Conservation (phyloP, 768 basidiomycete genomes). For the Candolleomyces eurysporus region DNA sequence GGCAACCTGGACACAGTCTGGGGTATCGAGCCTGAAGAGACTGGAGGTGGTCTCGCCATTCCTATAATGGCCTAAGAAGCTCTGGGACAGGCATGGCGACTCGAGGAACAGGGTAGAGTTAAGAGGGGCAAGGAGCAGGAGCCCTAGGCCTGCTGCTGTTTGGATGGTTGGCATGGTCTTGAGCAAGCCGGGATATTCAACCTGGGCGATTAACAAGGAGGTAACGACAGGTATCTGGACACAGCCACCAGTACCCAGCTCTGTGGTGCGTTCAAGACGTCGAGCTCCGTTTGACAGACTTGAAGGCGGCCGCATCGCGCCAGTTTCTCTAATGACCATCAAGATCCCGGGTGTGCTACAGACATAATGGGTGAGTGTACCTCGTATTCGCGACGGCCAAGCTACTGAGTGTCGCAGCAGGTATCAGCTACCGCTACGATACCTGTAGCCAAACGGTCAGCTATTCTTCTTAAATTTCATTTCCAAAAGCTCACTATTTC, state of each 20-base stretch:
- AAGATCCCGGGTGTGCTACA: neutral
- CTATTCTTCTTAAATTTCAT: no score
- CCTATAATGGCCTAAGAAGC: conserved; percentile 57
- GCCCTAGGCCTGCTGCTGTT: conserved; percentile 2
- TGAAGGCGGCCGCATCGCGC: neutral
- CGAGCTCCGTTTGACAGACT: neutral
- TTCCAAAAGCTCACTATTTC: no score
- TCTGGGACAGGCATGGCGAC: conserved; percentile 44
- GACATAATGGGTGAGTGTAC: conserved; percentile 3
- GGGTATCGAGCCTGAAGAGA: conserved; percentile 38
- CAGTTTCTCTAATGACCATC: neutral
- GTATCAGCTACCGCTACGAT: conserved; percentile 56
- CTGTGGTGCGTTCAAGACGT: neutral
- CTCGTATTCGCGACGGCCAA: neutral
- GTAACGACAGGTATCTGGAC: neutral
- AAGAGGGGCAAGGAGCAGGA: conserved; percentile 48
- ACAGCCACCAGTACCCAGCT: neutral
- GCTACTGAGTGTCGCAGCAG: conserved; percentile 28
- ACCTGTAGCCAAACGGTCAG: conserved; percentile 53
- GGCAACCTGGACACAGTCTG: conserved; percentile 38
- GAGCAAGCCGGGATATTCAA: neutral
- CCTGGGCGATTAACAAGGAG: neutral
- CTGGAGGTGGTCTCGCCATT: conserved; percentile 37
- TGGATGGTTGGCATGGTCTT: conserved; percentile 1
- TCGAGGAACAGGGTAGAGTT: conserved; percentile 34